Evolutionary conservation across 176 grass and related monocot species (phyloP), one percentile per base, ranked within the genome.

Genomic region (Avena sativa): DNA sequence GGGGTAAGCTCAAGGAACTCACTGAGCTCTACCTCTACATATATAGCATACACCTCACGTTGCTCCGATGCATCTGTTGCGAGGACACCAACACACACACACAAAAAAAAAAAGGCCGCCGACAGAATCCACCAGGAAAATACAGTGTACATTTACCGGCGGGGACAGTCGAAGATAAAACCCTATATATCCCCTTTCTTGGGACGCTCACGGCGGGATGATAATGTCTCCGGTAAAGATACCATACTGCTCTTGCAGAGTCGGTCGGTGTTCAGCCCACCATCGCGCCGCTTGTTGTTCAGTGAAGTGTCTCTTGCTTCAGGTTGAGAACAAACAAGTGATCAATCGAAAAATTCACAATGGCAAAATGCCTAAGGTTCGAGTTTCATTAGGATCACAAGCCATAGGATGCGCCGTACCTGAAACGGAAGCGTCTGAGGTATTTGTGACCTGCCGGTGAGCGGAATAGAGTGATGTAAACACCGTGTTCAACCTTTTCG

Each of bases 281-380:
- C 94, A 97, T 7, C 34, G 73, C 74, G 89, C 86, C 19, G 94
- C 94, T 89, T 94, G 72, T 7, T 91, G 79, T 61, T 94, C 92
- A 7, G 78, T 89, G 64, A 97, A 97, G 69, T 85, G 76, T 85
- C 79, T 97, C 66, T 91, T 89, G 79, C 90, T 97, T 90, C 83
- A 81, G 13, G 83, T 38, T 38, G 38, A 85, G 64, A n/a, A 48
- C 40, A 52, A n/a, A 32, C 53, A 32, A 77, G 8, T 19, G 1
- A 72, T 53, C 23, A 84, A 15, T 36, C 72, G 60, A 13, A 1
- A 78, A 28, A 65, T 65, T 50, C 68, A 68, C 12, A 12, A 53
- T 4, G 4, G 1, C 12, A 47, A 57, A 71, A 67, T 32, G 62
- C 25, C 1, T 16, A 59, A 20, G 26, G 16, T 40, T 28, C 7